Conservation (phyloP, 1,284 basidiomycete genomes). For the Trichosporon sp. region DNA sequence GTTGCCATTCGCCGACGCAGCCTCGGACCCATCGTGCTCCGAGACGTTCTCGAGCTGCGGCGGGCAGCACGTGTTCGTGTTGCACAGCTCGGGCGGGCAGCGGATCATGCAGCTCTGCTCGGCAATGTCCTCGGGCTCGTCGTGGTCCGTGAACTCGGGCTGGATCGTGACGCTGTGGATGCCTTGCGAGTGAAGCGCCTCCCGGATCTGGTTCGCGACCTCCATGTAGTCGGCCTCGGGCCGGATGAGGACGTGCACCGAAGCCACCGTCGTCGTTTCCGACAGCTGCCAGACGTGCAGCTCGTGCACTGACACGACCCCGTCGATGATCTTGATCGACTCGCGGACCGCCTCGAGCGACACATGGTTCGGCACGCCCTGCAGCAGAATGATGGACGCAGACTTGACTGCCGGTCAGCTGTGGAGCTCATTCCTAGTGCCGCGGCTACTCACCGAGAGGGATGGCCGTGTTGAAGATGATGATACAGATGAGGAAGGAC, state of each 20-base stretch:
- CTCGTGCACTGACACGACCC: constrained; percentile 89
- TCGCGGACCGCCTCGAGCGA: constrained; percentile 80
- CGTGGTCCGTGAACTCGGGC: constrained; percentile 40
- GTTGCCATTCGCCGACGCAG: not conserved
- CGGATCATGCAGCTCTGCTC: constrained; percentile 47
- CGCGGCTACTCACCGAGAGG: constrained; percentile 68
- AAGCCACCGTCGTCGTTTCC: constrained; percentile 85
- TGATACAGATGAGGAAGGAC: constrained; percentile 88
- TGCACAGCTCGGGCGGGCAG: constrained; percentile 50
- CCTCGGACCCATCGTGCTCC: constrained; percentile 24
- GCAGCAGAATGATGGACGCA: constrained; percentile 93
- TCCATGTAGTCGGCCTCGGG: constrained; percentile 80
- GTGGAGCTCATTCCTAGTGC: not conserved
- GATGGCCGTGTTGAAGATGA: constrained; percentile 93
- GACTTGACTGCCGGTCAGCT: constrained; percentile 64
- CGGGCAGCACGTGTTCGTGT: constrained; percentile 49
- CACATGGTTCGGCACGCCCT: constrained; percentile 86
- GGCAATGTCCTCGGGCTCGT: constrained; percentile 16
- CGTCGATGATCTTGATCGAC: constrained; percentile 73
- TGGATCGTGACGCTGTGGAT: constrained; percentile 91
- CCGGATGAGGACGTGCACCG: constrained; percentile 87
- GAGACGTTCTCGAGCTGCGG: constrained; percentile 34
- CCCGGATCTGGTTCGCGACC: constrained; percentile 76
- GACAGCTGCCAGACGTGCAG: constrained; percentile 95
- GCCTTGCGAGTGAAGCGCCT: constrained; percentile 77